phyloP scores from a whole-genome alignment of 2,329 filamentous ascomycete genomes.

The Trichoderma sp. region DNA sequence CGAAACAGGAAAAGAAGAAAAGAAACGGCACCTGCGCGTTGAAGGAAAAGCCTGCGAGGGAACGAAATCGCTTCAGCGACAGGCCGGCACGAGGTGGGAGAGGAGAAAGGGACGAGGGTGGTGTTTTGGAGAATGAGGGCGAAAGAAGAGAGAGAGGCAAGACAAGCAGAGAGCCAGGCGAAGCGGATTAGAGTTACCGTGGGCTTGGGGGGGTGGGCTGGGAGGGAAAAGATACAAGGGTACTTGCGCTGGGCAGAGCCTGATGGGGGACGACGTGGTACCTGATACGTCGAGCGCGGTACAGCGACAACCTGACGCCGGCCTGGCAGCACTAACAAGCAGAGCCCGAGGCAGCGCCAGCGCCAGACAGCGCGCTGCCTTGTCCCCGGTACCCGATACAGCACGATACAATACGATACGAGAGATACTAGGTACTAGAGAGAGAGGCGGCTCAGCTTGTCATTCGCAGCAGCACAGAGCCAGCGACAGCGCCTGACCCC shows the following conservation, averaged over 20 bases:
- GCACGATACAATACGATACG: too few species aligned
- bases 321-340: neutral
- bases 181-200: slow-evolving; percentile 23
- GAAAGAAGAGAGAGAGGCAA: slow-evolving; percentile 21
- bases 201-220: slow-evolving; percentile 20
- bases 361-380: neutral
- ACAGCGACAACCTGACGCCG: neutral
- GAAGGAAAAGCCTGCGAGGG: neutral
- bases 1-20: slow-evolving; percentile 11
- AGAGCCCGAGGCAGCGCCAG: neutral
- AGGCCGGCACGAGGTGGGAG: slow-evolving; percentile 2
- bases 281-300: slow-evolving; percentile 1
- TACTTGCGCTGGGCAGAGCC: slow-evolving; percentile 5
- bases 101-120: neutral
- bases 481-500: neutral
- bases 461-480: slow-evolving; percentile 1
- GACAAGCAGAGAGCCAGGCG: slow-evolving; percentile 13
- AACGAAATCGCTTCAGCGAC: slow-evolving; percentile 11
- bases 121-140: slow-evolving; percentile 23
- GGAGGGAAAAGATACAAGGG: slow-evolving; percentile 1
- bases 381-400: neutral
- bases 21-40: neutral
- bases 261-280: slow-evolving; percentile 24
- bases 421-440: neutral
- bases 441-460: neutral